Conservation (phyloP, 2,329 filamentous ascomycete species). For the Exophiala dermatitidis region DNA sequence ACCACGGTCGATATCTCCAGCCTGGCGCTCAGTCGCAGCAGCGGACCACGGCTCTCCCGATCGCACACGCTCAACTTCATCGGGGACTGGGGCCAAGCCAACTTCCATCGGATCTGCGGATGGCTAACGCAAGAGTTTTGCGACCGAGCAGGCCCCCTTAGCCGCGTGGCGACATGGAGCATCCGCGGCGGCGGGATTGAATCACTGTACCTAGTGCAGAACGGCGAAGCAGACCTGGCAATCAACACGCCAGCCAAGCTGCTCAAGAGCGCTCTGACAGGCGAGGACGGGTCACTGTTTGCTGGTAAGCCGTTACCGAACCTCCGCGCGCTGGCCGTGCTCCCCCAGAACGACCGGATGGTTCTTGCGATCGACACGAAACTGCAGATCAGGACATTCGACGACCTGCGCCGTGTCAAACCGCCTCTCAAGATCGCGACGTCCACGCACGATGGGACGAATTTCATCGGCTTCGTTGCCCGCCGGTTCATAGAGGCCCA, state of each 20-base stretch:
- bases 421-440: conserved; percentile 7
- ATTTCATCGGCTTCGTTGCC: conserved; percentile 13
- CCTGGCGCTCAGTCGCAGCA: neutral
- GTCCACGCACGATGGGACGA: conserved; percentile 12
- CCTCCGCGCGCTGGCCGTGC: conserved; percentile 8
- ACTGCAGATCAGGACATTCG: conserved; percentile 9
- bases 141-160: conserved; percentile 11
- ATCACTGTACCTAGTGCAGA: conserved; percentile 4
- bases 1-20: too few species aligned
- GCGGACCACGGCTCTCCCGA: conserved; percentile 4
- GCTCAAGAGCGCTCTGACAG: conserved; percentile 2
- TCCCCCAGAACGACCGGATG: conserved; percentile 16
- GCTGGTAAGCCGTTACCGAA: conserved; percentile 6
- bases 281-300: neutral
- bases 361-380: conserved; percentile 9
- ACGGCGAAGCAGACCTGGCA: conserved; percentile 8
- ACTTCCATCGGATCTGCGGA: conserved; percentile 16
- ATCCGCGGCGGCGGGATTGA: conserved; percentile 14
- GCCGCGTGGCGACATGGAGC: conserved; percentile 7
- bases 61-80: conserved; percentile 9
- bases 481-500: conserved; percentile 12
- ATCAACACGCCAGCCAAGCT: conserved; percentile 9
- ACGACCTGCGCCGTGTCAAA: conserved; percentile 6
- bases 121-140: conserved; percentile 17
- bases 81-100: conserved; percentile 16